Evolutionary conservation across 2,329 filamentous ascomycete species (phyloP).

Genomic region (Fusarium mundagurra): DNA sequence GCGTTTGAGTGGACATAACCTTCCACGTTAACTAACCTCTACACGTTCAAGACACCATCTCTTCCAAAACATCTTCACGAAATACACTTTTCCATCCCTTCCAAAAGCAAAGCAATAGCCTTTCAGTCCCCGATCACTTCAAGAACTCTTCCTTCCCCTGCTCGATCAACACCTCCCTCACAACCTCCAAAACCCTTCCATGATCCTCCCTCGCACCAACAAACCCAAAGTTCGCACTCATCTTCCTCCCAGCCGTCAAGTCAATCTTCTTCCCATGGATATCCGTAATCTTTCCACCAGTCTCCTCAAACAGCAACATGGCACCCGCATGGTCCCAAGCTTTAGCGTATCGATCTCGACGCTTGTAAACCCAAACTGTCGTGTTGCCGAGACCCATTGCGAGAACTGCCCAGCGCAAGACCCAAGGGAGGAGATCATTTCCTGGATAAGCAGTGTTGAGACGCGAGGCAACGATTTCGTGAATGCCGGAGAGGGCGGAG

Average conservation of each 20-base stretch:
- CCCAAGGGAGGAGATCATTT: constrained; percentile 66
- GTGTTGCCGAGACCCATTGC: constrained; percentile 63
- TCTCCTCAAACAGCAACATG: constrained; percentile 67
- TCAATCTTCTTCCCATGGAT: constrained; percentile 63
- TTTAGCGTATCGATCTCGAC: constrained; percentile 59
- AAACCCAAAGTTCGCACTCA: constrained; percentile 64
- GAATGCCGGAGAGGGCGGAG: constrained; percentile 59
- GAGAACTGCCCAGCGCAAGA: constrained; percentile 63
- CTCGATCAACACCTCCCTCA: constrained; percentile 76
- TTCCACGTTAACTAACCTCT: background rate
- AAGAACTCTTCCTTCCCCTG: constrained; percentile 43
- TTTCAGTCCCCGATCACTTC: background rate
- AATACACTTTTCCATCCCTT: background rate
- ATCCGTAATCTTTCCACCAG: constrained; percentile 65
- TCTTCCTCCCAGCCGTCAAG: constrained; percentile 57
- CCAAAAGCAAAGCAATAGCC: background rate
- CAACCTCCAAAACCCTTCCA: constrained; percentile 65
- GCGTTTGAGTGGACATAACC: background rate
- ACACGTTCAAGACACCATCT: background rate
- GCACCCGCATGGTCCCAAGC: constrained; percentile 70
- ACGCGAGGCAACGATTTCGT: constrained; percentile 54
- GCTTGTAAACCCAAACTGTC: constrained; percentile 66
- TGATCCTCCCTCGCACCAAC: constrained; percentile 62
- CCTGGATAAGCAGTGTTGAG: constrained; percentile 58
- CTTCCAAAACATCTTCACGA: background rate